phyloP scores from a whole-genome alignment of 225 moss, liverwort and hornwort species.

The Lunularia cruciata region DNA sequence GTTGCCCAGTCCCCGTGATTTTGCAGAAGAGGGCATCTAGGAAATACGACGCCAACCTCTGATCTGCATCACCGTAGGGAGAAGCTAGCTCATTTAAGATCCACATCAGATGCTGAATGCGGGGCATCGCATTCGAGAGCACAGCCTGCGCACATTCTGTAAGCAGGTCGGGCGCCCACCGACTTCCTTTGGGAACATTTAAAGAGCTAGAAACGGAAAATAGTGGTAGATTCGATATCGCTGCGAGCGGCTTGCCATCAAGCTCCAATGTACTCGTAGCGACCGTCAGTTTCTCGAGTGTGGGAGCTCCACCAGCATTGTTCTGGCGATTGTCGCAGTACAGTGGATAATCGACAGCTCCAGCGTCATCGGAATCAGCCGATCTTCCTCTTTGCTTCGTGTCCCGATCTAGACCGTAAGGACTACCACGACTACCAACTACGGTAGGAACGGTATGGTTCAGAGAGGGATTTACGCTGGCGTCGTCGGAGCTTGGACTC shows the following conservation, averaged over 20 bases:
- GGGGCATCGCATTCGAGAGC: conserved; percentile 29
- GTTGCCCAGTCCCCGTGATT: conserved; percentile 51
- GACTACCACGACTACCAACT: background rate
- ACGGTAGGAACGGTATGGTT: background rate
- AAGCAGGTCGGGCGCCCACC: conserved; percentile 48
- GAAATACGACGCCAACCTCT: conserved; percentile 53
- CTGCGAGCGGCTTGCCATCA: conserved; percentile 46
- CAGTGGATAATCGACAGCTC: background rate
- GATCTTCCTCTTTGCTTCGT: background rate
- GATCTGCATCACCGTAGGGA: conserved; percentile 56
- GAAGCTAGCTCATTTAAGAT: conserved; percentile 60
- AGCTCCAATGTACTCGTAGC: conserved; percentile 26
- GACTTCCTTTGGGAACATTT: background rate
- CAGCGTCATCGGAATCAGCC: background rate
- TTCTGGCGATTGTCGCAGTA: background rate
- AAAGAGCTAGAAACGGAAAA: conserved; percentile 13
- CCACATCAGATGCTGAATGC: conserved; percentile 62
- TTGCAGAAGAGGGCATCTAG: conserved; percentile 59
- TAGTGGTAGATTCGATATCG: conserved; percentile 32
- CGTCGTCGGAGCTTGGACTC: conserved; percentile 1
- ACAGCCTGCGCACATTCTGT: conserved; percentile 56
- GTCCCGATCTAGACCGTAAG: background rate
- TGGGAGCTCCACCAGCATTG: background rate
- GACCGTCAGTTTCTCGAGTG: background rate
- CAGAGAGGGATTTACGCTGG: background rate